phyloP scores from a whole-genome alignment of 306 rosid species.

The Ziziphus jujuba region DNA sequence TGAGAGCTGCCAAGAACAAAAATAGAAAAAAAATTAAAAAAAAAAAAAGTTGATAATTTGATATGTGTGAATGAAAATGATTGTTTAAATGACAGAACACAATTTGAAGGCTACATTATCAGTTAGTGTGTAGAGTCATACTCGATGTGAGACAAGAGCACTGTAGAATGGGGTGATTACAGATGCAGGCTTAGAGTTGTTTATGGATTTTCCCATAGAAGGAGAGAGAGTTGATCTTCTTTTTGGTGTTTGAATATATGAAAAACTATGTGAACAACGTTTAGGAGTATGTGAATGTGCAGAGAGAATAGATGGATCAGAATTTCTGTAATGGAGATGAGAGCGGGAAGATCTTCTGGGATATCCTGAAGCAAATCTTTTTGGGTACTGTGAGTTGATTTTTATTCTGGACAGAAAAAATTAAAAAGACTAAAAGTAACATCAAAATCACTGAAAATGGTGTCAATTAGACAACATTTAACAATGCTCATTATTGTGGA shows the following conservation, averaged over 20 bases:
- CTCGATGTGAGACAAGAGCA: too few species aligned
- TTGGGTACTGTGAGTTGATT: conserved; percentile 44
- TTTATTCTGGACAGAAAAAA: conserved; percentile 46
- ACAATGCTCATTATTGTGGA: conserved; percentile 51
- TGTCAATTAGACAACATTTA: neutral
- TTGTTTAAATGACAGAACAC: neutral
- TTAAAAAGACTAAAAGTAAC: too few species aligned
- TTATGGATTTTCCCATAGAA: conserved; percentile 21
- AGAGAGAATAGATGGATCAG: conserved; percentile 30
- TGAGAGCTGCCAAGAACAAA: conserved; percentile 23
- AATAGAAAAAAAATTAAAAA: too few species aligned
- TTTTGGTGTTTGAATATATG: conserved; percentile 14
- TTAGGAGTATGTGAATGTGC: conserved; percentile 32
- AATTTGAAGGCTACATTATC: neutral
- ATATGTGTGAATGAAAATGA: neutral
- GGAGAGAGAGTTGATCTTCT: conserved; percentile 24
- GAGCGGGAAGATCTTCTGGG: conserved; percentile 32
- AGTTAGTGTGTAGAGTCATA: too few species aligned
- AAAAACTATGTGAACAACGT: conserved; percentile 36
- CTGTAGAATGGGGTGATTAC: neutral
- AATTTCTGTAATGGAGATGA: conserved; percentile 29
- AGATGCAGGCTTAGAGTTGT: conserved; percentile 18
- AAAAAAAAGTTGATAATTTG: neutral
- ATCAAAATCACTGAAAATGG: neutral
- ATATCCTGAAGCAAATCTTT: conserved; percentile 49